Evolutionary conservation across 176 grass and related monocot species (phyloP).

Genomic region (Rhynchospora pubera): DNA sequence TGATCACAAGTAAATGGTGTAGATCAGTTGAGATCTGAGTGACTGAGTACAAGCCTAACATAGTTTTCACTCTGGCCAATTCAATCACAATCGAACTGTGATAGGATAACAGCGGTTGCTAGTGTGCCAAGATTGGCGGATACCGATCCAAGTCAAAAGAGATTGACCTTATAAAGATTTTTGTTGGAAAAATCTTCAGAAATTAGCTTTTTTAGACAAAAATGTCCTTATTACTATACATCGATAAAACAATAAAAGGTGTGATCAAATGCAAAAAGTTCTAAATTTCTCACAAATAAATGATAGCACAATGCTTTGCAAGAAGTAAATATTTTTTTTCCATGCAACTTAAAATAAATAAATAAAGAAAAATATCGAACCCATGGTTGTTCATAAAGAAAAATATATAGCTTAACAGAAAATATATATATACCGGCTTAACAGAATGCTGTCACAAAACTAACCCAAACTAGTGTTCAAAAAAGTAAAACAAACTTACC

Average conservation of each 20-base stretch:
- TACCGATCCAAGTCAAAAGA: background rate
- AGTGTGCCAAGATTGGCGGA: background rate
- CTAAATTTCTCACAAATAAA: background rate
- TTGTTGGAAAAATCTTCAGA: background rate
- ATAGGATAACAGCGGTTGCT: background rate
- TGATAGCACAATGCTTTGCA: background rate
- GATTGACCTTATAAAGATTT: background rate
- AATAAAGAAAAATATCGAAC: background rate
- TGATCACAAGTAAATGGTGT: background rate
- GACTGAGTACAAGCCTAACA: background rate
- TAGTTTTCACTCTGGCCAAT: background rate
- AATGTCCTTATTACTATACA: background rate
- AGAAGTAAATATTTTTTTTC: background rate
- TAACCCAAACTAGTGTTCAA: background rate
- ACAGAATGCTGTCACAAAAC: constrained; percentile 11
- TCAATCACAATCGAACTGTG: background rate
- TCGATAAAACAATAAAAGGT: background rate
- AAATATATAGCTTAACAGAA: too few relatives aligned
- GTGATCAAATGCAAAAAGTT: background rate
- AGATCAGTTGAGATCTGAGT: background rate
- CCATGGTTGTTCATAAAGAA: background rate
- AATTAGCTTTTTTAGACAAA: background rate
- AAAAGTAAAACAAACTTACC: background rate
- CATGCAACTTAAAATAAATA: background rate
- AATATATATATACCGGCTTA: too few relatives aligned